Conservation (phyloP, 2,329 filamentous ascomycete genomes). For the Colletotrichum sp. region DNA sequence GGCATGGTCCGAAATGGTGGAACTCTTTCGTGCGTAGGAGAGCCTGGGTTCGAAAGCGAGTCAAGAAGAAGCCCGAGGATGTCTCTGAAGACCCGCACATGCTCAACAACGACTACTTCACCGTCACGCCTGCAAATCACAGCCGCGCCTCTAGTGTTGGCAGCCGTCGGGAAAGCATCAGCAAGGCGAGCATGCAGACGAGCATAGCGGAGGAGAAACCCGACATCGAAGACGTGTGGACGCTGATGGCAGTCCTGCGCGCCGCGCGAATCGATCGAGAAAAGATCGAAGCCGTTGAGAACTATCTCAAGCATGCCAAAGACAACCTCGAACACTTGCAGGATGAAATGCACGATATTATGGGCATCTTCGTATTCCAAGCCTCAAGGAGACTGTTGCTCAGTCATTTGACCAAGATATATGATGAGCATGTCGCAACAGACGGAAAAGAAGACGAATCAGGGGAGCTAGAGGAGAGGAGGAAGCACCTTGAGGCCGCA, state of each 20-base stretch:
- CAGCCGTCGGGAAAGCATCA: slow-evolving; percentile 37
- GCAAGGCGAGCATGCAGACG: slow-evolving; percentile 41
- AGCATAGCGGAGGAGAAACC: slow-evolving; percentile 24
- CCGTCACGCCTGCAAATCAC: slow-evolving; percentile 62
- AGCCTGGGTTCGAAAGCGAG: slow-evolving; percentile 84
- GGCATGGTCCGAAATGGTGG: slow-evolving; percentile 93
- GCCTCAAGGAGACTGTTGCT: slow-evolving; percentile 81
- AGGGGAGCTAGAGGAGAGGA: slow-evolving; percentile 44
- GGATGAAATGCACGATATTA: slow-evolving; percentile 81
- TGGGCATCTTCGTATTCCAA: slow-evolving; percentile 89
- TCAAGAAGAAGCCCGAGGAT: slow-evolving; percentile 61
- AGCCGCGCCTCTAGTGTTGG: slow-evolving; percentile 28
- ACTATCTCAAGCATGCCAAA: slow-evolving; percentile 78
- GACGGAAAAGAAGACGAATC: slow-evolving; percentile 45
- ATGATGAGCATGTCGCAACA: slow-evolving; percentile 60
- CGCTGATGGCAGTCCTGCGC: slow-evolving; percentile 72
- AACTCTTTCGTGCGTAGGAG: slow-evolving; percentile 92
- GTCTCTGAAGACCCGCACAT: slow-evolving; percentile 63
- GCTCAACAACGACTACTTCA: slow-evolving; percentile 81
- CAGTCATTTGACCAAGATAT: slow-evolving; percentile 68
- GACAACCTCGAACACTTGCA: slow-evolving; percentile 79
- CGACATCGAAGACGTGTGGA: slow-evolving; percentile 65
- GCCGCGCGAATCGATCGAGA: slow-evolving; percentile 83
- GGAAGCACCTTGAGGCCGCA: slow-evolving; percentile 75
- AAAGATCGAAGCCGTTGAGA: slow-evolving; percentile 83